Evolutionary conservation across 192 early-diverging fungal genomes (phyloP).

Genomic region (Backusella macrospora): DNA sequence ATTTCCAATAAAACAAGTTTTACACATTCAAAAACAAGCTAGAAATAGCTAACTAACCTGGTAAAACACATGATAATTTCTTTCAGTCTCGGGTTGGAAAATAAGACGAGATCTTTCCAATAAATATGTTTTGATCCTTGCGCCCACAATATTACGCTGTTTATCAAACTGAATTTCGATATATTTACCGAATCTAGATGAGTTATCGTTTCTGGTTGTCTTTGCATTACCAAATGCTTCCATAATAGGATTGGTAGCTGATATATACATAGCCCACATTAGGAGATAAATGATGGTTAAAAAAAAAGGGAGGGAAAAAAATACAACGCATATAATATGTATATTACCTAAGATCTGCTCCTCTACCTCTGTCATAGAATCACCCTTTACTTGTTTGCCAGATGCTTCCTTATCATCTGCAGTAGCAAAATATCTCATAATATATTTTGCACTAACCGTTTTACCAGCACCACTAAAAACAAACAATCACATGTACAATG

Average conservation of each 20-base stretch:
- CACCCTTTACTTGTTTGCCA: slow-evolving; percentile 42
- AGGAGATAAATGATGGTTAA: background rate
- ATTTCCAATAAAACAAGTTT: background rate
- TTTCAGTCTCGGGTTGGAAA: slow-evolving; percentile 90
- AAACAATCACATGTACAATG: background rate
- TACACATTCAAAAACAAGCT: background rate
- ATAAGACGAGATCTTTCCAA: slow-evolving; percentile 94
- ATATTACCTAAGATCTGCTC: slow-evolving; percentile 73
- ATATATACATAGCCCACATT: background rate
- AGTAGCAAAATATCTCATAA: slow-evolving; percentile 96
- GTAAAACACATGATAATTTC: slow-evolving; percentile 99
- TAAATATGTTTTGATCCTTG: slow-evolving; percentile 95
- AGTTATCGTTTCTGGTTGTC: slow-evolving; percentile 98
- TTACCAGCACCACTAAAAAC: slow-evolving; percentile 87
- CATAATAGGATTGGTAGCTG: slow-evolving; percentile 97
- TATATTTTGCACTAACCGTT: slow-evolving; percentile 96
- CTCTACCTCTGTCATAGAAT: slow-evolving; percentile 70
- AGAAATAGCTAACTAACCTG: slow-evolving; percentile 52
- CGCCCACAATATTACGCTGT: slow-evolving; percentile 85
- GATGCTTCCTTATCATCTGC: slow-evolving; percentile 68
- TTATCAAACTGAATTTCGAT: slow-evolving; percentile 94
- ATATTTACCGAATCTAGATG: slow-evolving; percentile 98
- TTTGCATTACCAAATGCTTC: slow-evolving; percentile 99
- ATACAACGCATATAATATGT: background rate
- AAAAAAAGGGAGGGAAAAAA: background rate